Evolutionary conservation across 2,329 filamentous ascomycete species (phyloP), one percentile per base, ranked within the genome.

Genomic region (Lomentospora prolificans): DNA sequence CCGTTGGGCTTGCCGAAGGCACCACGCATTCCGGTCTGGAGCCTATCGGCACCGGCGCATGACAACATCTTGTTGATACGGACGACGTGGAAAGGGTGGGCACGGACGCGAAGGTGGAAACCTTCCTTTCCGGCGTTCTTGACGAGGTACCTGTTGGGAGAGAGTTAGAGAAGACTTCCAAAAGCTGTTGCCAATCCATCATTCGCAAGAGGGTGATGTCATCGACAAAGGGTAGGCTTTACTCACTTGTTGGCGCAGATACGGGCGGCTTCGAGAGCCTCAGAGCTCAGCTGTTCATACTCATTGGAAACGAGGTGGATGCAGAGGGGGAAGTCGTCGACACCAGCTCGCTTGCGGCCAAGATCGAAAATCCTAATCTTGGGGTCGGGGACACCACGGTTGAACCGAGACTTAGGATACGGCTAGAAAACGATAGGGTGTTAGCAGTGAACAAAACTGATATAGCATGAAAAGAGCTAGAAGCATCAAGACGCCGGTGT

Each of bases 31-130:
- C 94, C 94, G 68, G 94, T 99, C 81, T 99, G 94, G 78, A 99
- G 84, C 87, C 94, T 90, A 97, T 99, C 94, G 86, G 94, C 94
- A 85, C 94, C 94, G 72, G 94, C 94, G 78, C 94, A 99, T 74
- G 94, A 97, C 90, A 99, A 92, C 94, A 99, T 99, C 89, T 99
- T 99, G 90, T 99, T 99, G 91, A 99, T 99, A 80, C 94, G 94
- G 84, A 99, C 88, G 79, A 99, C 94, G 84, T 99, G 94, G 90
- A 89, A 99, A 66, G 94, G 94, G 85, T 99, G 94, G 72, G 90
- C 91, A 73, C 94, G 84, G 72, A 87, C 81, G 68, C 84, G 84
- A 65, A 87, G 77, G 74, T 87, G 84, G 82, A 87, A 87, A 71
- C 76, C 75, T 70, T 87, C 84, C 80, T 87, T 87, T 74, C 84